Evolutionary conservation across 306 rosid species (phyloP), one percentile per base, ranked within the genome.

Genomic region (Corylus avellana): DNA sequence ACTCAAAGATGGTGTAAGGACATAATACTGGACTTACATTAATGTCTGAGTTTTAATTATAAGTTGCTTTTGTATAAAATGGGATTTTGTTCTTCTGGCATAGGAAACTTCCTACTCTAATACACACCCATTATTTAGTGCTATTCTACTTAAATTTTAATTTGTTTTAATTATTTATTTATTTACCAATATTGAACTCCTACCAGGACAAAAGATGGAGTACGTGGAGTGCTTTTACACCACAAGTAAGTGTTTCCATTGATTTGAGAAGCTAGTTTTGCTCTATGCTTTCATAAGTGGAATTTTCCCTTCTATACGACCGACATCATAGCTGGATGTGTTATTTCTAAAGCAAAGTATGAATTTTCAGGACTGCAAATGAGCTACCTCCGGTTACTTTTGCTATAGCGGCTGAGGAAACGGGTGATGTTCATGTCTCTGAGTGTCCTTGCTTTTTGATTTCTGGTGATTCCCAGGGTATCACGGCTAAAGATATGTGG

Each of bases 401-500:
- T 90, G 98, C 95, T 13, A 87, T 94, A 61, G 97, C 97, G 18
- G 97, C 97, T 57, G 83, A 90, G 86, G 92, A 92, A 89, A 90
- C 87, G 63, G 92, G 90, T 69, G 81, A 85, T 70, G 81, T 91
- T 86, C 91, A 86, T 25, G 81, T 94, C 68, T 91, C 98, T 70
- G 89, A 89, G 76, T 94, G 97, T 74, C 97, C 97, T 71, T 88
- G 90, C 79, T 94, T 94, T 88, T 90, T 88, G 66, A 86, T 89
- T 74, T 87, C 97, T 70, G 97, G 98, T 68, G 72, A 86, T 80
- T 84, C 90, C 78, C 66, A 81, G 56, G 93, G 95, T 70, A 79
- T 94, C 75, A 82, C 93, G 0, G 98, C 97, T 58, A 85, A 92
- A 80, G 95, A 91, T 63, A 90, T 94, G 95, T 94, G 98, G 98